These are phyloP conservation scores for Fusarium sp. DNA, from an alignment of 2,329 filamentous ascomycete genomes.

Conservation along the genomic window DNA sequence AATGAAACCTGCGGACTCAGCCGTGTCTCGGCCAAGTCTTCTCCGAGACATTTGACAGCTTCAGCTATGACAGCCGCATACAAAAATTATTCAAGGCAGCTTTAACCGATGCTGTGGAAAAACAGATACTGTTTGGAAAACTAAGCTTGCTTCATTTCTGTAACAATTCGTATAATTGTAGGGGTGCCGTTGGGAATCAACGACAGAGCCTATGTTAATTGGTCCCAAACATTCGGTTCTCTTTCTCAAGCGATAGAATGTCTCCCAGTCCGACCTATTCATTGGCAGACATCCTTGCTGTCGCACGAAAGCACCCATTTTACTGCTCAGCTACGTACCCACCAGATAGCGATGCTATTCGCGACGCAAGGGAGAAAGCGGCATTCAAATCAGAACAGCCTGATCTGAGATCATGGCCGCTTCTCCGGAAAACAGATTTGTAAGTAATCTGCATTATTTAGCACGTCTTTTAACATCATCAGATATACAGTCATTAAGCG, in stretches of 20 bases:
- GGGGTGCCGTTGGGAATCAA: rapidly evolving
- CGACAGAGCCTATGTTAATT: not conserved
- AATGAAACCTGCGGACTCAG: no score
- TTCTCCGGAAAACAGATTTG: constrained; percentile 44
- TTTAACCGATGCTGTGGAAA: not conserved
- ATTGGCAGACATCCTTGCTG: constrained; percentile 49
- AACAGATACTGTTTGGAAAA: not conserved
- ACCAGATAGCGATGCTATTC: constrained; percentile 34
- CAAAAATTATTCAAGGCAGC: no score
- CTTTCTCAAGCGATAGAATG: not conserved
- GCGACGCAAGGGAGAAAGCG: constrained; percentile 10
- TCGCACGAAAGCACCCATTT: constrained; percentile 54
- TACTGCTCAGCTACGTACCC: constrained; percentile 51
- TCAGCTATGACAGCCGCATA: rapidly evolving
- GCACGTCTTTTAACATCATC: not conserved
- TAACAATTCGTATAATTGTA: rapidly evolving
- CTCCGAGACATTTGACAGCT: not conserved
- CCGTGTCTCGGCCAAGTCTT: not conserved
- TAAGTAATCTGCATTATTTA: constrained; percentile 17
- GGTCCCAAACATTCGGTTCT: rapidly evolving
- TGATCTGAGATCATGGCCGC: constrained; percentile 17
- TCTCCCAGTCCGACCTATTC: constrained; percentile 17
- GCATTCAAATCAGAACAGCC: not conserved
- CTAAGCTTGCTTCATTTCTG: not conserved
- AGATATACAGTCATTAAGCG: constrained; percentile 54